phyloP scores from a whole-genome alignment of 768 basidiomycete species.

The Pilatotrama ljubarskyi region DNA sequence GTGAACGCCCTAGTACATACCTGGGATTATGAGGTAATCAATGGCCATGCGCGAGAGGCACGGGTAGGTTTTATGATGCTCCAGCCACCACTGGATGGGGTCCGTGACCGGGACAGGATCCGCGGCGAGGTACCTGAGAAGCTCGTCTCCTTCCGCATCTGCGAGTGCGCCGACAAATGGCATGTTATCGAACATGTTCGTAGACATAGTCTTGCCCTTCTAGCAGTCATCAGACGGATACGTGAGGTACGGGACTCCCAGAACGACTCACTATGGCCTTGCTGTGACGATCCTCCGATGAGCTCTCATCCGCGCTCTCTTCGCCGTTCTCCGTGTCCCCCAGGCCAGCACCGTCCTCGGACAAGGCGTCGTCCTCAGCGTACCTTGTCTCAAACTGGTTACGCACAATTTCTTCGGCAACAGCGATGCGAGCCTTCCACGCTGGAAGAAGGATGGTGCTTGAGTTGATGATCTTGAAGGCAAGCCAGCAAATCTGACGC shows the following conservation, averaged over 20 bases:
- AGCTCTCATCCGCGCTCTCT: too few species aligned
- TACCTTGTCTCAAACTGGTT: not conserved
- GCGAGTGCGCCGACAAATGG: conserved; percentile 13
- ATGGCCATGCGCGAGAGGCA: conserved; percentile 35
- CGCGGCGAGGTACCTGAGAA: conserved; percentile 32
- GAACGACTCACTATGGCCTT: too few species aligned
- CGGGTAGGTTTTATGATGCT: conserved; percentile 27
- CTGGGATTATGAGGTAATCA: conserved; percentile 28
- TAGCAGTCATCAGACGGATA: too few species aligned
- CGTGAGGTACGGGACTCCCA: too few species aligned
- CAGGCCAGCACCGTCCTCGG: too few species aligned
- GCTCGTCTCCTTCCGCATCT: conserved; percentile 27
- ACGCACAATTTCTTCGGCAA: not conserved
- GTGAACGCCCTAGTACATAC: not conserved
- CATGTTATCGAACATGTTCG: conserved; percentile 36
- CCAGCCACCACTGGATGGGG: conserved; percentile 35
- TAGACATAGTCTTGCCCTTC: not conserved
- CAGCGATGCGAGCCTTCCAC: conserved; percentile 2
- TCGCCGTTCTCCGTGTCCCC: too few species aligned
- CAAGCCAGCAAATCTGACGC: conserved; percentile 13
- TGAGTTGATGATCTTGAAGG: conserved; percentile 19
- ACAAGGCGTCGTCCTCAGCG: not conserved
- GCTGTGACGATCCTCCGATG: too few species aligned
- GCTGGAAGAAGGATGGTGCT: conserved; percentile 9
- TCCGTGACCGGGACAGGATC: conserved; percentile 28